Evolutionary conservation across 2,329 filamentous ascomycete species (phyloP), one percentile per base, ranked within the genome.

Genomic region (Cryphonectria parasitica): DNA sequence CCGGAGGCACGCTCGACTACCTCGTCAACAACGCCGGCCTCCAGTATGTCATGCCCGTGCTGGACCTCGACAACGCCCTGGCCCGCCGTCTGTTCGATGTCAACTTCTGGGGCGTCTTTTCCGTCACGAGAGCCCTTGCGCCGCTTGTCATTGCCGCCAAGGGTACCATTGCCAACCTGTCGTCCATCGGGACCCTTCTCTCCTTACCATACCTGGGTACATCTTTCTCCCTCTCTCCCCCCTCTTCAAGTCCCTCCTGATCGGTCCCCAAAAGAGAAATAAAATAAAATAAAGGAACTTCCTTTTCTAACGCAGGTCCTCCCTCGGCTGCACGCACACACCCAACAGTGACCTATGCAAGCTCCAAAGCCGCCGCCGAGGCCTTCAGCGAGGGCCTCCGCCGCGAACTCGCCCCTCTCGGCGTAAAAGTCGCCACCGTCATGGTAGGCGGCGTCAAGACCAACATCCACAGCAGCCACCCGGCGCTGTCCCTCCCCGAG

Each of bases 1-100:
- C 58, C 11, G 60, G 58, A 34, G 66, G 58, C 58, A 56, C 58
- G 13, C 58, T 68, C 56, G 87, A 89, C 73, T 83, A 89, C 63
- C 84, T 89, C n/a, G 82, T 89, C 65, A 89, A 89, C 77, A 89
- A 89, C 72, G 87, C 65, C 87, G 85, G 88, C 73, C 71, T 82
- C 22, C 2, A 13, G 22, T 11, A 19, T 19, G 45, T 62, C 75
- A 82, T 86, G 65, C 81, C 85, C 65, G 75, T 88, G 19, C 81
- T 83, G 65, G 85, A 87, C 66, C 84, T 86, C 10, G 86, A 86
- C 70, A 77, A 80, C 70, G 86, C 84, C 2, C 88, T 86, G 1
- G 65, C 65, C 11, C n/a, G 54, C n/a, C 36, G 22, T 31, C 60
- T 67, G 54, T 67, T 45, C 68, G 86, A 88, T 76, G 84, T 85